These are phyloP conservation scores for Backusella parvicylindrica DNA, from an alignment of 192 early-diverging fungal genomes.

Conservation along the genomic window DNA sequence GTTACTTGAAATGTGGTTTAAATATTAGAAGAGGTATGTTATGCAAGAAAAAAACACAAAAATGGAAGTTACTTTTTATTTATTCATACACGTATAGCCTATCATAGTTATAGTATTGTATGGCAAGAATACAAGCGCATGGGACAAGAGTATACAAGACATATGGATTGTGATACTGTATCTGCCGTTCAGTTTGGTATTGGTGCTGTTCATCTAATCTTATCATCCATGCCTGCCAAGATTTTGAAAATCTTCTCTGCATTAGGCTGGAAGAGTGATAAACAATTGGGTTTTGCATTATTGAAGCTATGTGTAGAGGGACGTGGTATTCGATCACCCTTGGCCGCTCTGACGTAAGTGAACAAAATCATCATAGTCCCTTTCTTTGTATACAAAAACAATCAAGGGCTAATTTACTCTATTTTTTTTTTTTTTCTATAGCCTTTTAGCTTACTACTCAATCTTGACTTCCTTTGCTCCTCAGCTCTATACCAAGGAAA, in stretches of 20 bases:
- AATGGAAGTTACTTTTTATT: not conserved
- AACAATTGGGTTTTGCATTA: slow-evolving; percentile 49
- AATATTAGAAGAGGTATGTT: slow-evolving; percentile 48
- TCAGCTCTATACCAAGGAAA: slow-evolving; percentile 39
- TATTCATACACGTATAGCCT: slow-evolving; percentile 23
- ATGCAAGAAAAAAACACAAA: no score
- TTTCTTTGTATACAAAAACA: not conserved
- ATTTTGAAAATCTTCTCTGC: slow-evolving; percentile 40
- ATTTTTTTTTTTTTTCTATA: not conserved
- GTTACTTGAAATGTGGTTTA: slow-evolving; percentile 50
- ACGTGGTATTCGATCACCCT: slow-evolving; percentile 46
- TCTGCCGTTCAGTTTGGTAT: slow-evolving; percentile 53
- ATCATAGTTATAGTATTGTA: slow-evolving; percentile 51
- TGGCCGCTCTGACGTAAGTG: slow-evolving; percentile 53
- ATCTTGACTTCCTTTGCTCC: slow-evolving; percentile 52
- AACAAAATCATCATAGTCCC: no score
- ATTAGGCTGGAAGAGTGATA: slow-evolving; percentile 51
- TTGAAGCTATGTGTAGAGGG: slow-evolving; percentile 45
- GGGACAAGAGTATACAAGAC: slow-evolving; percentile 43
- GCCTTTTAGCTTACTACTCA: slow-evolving; percentile 45
- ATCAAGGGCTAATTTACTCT: not conserved
- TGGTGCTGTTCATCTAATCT: slow-evolving; percentile 30
- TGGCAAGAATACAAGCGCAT: slow-evolving; percentile 54
- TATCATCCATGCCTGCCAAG: slow-evolving; percentile 33
- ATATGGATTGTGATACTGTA: slow-evolving; percentile 51